These are phyloP conservation scores for Globisporangium irregulare DNA, from an alignment of 352 stramenopile species.

Conservation along the genomic window DNA sequence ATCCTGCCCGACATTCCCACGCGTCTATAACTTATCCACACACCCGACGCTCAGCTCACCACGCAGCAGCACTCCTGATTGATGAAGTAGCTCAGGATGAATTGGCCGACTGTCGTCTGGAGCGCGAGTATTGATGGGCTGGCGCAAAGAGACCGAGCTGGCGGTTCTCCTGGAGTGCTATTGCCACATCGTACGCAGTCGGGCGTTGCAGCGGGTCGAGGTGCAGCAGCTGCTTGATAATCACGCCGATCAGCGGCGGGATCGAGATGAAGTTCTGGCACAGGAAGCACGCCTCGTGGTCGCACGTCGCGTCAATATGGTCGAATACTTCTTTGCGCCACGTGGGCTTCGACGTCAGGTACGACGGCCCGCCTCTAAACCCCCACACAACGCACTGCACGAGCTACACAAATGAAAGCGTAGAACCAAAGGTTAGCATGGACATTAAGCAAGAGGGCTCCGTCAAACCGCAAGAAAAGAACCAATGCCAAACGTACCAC, in stretches of 20 bases:
- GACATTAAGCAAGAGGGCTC: background rate
- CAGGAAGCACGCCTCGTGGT: slow-evolving; percentile 51
- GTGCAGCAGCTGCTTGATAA: slow-evolving; percentile 79
- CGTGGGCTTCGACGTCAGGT: slow-evolving; percentile 50
- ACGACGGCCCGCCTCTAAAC: slow-evolving; percentile 66
- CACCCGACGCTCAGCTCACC: background rate
- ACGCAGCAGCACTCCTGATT: background rate
- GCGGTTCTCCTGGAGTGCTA: slow-evolving; percentile 63
- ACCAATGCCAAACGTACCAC: slow-evolving; percentile 47
- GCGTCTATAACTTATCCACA: slow-evolving; percentile 11
- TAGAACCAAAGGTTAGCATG: too few species aligned
- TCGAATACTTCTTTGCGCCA: slow-evolving; percentile 74
- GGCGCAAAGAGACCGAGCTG: slow-evolving; percentile 54
- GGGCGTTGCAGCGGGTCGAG: slow-evolving; percentile 60
- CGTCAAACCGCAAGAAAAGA: too few species aligned
- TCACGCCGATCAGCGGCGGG: slow-evolving; percentile 62
- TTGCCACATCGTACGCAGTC: slow-evolving; percentile 70
- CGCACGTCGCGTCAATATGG: slow-evolving; percentile 70
- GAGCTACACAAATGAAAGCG: slow-evolving; percentile 28
- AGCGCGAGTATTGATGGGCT: slow-evolving; percentile 7
- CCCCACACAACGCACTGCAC: slow-evolving; percentile 82
- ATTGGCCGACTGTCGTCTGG: background rate
- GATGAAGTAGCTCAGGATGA: background rate
- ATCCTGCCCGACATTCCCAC: background rate
- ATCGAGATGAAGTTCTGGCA: slow-evolving; percentile 83